Base-by-base conservation (phyloP, 805 yeast genomes). In the Kuraishia cidri region DNA sequence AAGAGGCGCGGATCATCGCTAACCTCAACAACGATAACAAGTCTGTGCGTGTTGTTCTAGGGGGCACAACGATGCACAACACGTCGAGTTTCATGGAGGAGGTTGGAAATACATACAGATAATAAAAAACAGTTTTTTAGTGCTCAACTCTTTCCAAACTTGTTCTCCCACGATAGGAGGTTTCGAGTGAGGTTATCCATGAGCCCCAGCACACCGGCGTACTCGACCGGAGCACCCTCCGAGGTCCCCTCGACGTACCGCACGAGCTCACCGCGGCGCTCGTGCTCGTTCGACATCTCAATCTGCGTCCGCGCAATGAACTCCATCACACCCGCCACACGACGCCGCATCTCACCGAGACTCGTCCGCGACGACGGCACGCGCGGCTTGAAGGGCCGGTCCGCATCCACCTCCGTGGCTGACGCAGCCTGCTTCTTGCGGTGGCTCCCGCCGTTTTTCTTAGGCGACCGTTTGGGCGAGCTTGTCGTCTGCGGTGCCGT, bases 291-390 rank as follows among this genome's bases (percentile, higher is more conserved):
- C 30, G 79, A 78, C 39, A 90, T 59, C 48, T 90, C 97, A 39
- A 79, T 56, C 53, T 87, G 95, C 2, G 94, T 82, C 33, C 95
- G 67, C 9, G 88, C 85, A 17, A 90, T 71, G 67, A 88, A 92
- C 56, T 92, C 97, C 45, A 90, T 60, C 14, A 90, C 90, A 2
- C 96, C 94, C 3, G 85, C 80, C 2, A 87, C 82, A 37, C 98
- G 69, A 47, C 85, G 76, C 36, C 87, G 72, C 84, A 90, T 80
- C 53, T 90, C 98, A 44, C 72, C 70, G 38, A 88, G 55, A 3
- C 87, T 72, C 3, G 83, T 72, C 34, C 85, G 71, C 14, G 77
- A 76, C 37, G 79, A 79, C 5, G 95, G 97, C 28, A 76, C 62
- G 35, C 95, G 72, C 10, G 97, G 96, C 44, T 75, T 81, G 30